A percentile compares a stretch with the other conserved stretches of the same genome.
These are phyloP conservation scores for Podila minutissima DNA, from an alignment of 192 early-diverging fungal species.

Conservation along the genomic window DNA sequence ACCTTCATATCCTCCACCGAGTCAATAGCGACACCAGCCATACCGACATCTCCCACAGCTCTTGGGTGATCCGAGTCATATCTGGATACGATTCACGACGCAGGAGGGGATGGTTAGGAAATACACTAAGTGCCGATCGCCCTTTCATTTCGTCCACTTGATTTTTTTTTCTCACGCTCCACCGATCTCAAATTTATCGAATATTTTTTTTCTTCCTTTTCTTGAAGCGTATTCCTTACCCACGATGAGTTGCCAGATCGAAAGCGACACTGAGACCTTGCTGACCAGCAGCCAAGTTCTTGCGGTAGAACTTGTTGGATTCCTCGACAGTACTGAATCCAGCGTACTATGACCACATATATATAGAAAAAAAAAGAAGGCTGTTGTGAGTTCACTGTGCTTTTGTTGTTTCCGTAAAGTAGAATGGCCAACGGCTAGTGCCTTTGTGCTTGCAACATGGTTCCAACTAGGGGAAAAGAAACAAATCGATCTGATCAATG, in stretches of 20 bases:
- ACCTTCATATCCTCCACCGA: slow-evolving; percentile 92
- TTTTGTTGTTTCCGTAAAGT: too few species aligned
- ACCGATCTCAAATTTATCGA: too few species aligned
- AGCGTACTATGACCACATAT: slow-evolving; percentile 72
- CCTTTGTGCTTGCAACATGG: background rate
- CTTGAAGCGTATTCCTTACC: slow-evolving; percentile 48
- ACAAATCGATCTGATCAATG: background rate
- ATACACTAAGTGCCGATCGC: background rate
- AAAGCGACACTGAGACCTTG: slow-evolving; percentile 90
- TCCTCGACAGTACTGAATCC: slow-evolving; percentile 95
- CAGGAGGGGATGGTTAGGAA: too few species aligned
- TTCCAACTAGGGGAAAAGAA: background rate
- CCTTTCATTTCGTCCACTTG: background rate
- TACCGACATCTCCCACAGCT: slow-evolving; percentile 90
- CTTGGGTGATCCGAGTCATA: slow-evolving; percentile 94
- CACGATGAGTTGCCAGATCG: slow-evolving; percentile 90
- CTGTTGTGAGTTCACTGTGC: background rate
- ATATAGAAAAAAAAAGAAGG: background rate
- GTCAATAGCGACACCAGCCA: slow-evolving; percentile 95
- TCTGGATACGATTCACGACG: slow-evolving; percentile 26
- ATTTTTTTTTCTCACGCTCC: background rate
- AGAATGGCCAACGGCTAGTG: background rate
- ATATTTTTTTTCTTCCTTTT: background rate
- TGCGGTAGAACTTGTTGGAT: slow-evolving; percentile 88
- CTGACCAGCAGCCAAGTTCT: slow-evolving; percentile 88